Percentiles rank a stretch among this genome's conserved stretches.
phyloP scores from a whole-genome alignment of 129 eudicot genomes.

The Chrysanthemum lavandulifolium region DNA sequence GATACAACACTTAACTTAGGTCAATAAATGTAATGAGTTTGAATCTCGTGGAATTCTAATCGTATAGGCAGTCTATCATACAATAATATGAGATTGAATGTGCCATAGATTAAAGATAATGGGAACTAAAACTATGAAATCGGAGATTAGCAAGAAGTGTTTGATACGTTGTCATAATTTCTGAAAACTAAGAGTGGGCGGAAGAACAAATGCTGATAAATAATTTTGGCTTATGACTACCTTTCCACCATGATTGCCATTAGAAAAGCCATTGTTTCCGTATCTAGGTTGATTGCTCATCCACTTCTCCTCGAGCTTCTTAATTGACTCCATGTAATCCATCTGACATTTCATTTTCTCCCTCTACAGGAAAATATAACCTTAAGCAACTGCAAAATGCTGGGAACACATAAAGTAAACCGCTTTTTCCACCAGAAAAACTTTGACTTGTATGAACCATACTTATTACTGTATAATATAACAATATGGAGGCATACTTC shows the following conservation, averaged over 20 bases:
- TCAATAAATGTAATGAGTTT: not conserved
- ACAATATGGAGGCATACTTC: not conserved
- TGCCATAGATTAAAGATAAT: not conserved
- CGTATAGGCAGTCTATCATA: not conserved
- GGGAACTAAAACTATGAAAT: not conserved
- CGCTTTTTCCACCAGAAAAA: not conserved
- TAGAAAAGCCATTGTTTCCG: conserved; percentile 43
- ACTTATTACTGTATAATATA: not conserved
- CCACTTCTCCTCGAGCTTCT: conserved; percentile 95
- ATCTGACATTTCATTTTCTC: conserved; percentile 87
- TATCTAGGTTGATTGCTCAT: conserved; percentile 58
- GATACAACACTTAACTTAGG: not conserved
- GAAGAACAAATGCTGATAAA: not conserved
- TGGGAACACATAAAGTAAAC: not conserved
- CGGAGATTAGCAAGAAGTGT: not conserved
- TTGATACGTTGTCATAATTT: not conserved
- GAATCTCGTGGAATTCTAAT: not conserved
- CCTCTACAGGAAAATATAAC: conserved; percentile 40
- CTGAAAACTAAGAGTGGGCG: not conserved
- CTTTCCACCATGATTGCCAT: conserved; percentile 42
- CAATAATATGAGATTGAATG: conserved; percentile 5
- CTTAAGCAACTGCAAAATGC: conserved; percentile 3
- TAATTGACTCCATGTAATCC: conserved; percentile 92
- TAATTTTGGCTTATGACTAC: conserved; percentile 27
- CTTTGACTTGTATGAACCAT: not conserved